phyloP scores from a whole-genome alignment of 345 rosid species.

The Microcos paniculata region DNA sequence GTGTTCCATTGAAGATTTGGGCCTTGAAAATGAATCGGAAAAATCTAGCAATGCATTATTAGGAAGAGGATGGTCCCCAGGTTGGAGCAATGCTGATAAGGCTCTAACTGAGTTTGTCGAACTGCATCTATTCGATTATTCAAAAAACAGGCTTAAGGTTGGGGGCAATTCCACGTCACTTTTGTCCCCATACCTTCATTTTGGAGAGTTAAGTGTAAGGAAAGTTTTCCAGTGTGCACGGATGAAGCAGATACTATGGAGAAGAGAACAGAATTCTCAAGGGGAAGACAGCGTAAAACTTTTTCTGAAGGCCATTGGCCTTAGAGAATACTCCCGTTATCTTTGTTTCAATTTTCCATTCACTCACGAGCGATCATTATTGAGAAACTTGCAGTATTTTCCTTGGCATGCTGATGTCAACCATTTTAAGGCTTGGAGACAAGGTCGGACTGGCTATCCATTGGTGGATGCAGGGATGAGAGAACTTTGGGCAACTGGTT shows the following conservation, averaged over 20 bases:
- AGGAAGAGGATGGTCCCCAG: slow-evolving; percentile 93
- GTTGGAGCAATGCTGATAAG: slow-evolving; percentile 88
- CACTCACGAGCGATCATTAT: slow-evolving; percentile 72
- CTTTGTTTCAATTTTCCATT: slow-evolving; percentile 93
- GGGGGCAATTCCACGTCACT: slow-evolving; percentile 67
- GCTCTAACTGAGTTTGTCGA: slow-evolving; percentile 64
- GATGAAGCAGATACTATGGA: slow-evolving; percentile 77
- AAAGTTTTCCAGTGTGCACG: slow-evolving; percentile 65
- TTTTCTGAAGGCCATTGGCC: slow-evolving; percentile 78
- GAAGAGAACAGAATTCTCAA: slow-evolving; percentile 53
- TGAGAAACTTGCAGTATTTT: slow-evolving; percentile 67
- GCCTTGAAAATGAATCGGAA: slow-evolving; percentile 78
- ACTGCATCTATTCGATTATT: slow-evolving; percentile 54
- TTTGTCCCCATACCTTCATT: slow-evolving; percentile 91
- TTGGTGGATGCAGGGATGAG: slow-evolving; percentile 98
- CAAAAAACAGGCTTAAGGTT: slow-evolving; percentile 56
- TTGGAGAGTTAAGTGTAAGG: slow-evolving; percentile 88
- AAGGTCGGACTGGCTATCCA: slow-evolving; percentile 92
- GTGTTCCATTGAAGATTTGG: slow-evolving; percentile 68
- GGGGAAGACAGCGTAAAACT: slow-evolving; percentile 61
- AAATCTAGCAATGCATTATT: slow-evolving; percentile 81
- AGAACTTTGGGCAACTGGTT: slow-evolving; percentile 97
- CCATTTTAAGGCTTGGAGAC: slow-evolving; percentile 88
- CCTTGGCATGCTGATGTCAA: slow-evolving; percentile 70
- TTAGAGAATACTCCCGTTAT: slow-evolving; percentile 91